Evolutionary conservation across 2,329 filamentous ascomycete species (phyloP).

Genomic region (Beauveria caledonica): DNA sequence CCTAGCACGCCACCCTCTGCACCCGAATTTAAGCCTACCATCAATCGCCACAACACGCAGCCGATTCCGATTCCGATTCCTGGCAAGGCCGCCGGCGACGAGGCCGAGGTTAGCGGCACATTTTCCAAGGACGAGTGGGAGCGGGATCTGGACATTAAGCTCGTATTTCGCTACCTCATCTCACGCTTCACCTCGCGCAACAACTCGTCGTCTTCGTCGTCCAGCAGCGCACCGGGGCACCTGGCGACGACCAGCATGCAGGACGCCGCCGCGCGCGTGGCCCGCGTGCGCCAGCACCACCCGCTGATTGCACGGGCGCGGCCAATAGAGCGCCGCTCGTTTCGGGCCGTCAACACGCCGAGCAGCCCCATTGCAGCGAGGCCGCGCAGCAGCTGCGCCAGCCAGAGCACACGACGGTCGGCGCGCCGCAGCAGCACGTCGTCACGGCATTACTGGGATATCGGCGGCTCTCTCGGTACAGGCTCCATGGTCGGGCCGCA

Average conservation of each 20-base stretch:
- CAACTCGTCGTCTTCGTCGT: slow-evolving; percentile 21
- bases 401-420: slow-evolving; percentile 73
- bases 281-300: slow-evolving; percentile 80
- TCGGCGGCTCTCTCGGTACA: slow-evolving; percentile 72
- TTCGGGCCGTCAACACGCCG: slow-evolving; percentile 44
- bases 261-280: slow-evolving; percentile 67
- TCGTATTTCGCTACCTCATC: slow-evolving; percentile 82
- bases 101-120: slow-evolving; percentile 19
- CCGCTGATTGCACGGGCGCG: slow-evolving; percentile 62
- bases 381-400: slow-evolving; percentile 66
- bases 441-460: slow-evolving; percentile 85
- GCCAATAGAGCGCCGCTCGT: slow-evolving; percentile 45
- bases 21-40: slow-evolving; percentile 41
- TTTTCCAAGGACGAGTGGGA: slow-evolving; percentile 84
- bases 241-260: slow-evolving; percentile 45
- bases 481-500: slow-evolving; percentile 60
- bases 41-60: slow-evolving; percentile 27
- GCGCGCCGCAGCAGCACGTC: slow-evolving; percentile 60
- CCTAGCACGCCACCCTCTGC: slow-evolving; percentile 15
- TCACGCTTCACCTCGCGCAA: slow-evolving; percentile 58
- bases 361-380: slow-evolving; percentile 39
- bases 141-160: slow-evolving; percentile 78
- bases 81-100: slow-evolving; percentile 16
- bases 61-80: slow-evolving; percentile 31
- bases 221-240: slow-evolving; percentile 20